These are phyloP conservation scores for Plantago elongata DNA, from an alignment of 257 asterid species.

Conservation along the genomic window DNA sequence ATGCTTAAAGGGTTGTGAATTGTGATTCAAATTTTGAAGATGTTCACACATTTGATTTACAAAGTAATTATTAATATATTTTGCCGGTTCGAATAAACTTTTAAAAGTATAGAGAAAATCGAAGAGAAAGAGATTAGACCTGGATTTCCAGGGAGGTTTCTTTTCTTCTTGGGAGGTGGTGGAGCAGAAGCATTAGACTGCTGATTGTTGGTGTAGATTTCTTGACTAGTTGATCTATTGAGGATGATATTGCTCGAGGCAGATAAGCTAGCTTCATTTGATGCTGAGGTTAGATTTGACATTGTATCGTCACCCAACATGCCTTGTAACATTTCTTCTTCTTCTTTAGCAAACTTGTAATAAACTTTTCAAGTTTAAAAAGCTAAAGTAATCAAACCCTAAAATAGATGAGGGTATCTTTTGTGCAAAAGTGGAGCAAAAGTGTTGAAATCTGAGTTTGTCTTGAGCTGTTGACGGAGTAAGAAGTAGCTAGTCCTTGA, in stretches of 20 bases:
- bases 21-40: no score
- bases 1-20: no score
- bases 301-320: constrained; percentile 37
- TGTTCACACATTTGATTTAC: no score
- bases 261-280: constrained; percentile 60
- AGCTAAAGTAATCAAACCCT: constrained; percentile 33
- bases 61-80: no score
- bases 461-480: constrained; percentile 9
- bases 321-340: constrained; percentile 28
- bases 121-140: constrained; percentile 26
- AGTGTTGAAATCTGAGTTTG: constrained; percentile 21
- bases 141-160: constrained; percentile 77
- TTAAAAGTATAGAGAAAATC: no score
- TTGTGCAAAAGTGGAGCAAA: constrained; percentile 25
- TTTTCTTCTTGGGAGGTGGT: constrained; percentile 49
- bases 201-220: constrained; percentile 23
- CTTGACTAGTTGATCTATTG: constrained; percentile 22
- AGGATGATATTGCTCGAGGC: constrained; percentile 43
- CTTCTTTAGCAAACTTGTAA: background rate
- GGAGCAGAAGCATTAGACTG: constrained; percentile 30
- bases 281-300: constrained; percentile 73
- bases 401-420: constrained; percentile 18
- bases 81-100: no score
- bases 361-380: background rate
- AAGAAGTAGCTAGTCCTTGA: background rate